These are phyloP conservation scores for Schizophyllum amplum DNA, from an alignment of 1,284 basidiomycete genomes.

Conservation along the genomic window DNA sequence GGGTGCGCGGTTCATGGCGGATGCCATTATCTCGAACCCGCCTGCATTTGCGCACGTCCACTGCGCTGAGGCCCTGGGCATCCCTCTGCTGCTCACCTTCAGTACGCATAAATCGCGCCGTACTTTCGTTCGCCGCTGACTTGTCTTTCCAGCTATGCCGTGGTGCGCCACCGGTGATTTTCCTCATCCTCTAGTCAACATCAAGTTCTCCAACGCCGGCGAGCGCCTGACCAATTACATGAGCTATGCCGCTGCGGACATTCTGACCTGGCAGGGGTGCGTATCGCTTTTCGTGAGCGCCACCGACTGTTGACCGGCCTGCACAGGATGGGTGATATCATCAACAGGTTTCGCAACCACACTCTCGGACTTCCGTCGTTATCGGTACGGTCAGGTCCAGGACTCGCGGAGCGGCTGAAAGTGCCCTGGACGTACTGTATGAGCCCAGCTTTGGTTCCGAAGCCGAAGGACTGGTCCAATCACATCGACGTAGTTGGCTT, in stretches of 20 bases:
- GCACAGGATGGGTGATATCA: slow-evolving; percentile 47
- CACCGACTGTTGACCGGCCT: slow-evolving; percentile 7
- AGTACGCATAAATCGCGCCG: slow-evolving; percentile 29
- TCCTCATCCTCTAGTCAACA: slow-evolving; percentile 56
- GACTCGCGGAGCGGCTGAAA: slow-evolving; percentile 47
- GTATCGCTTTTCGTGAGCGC: background rate
- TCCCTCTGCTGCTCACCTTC: slow-evolving; percentile 50
- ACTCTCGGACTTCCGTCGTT: slow-evolving; percentile 44
- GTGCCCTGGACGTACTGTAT: slow-evolving; percentile 69
- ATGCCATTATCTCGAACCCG: slow-evolving; percentile 60
- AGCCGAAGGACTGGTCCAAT: slow-evolving; percentile 56
- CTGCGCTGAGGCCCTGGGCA: slow-evolving; percentile 54
- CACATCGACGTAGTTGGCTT: slow-evolving; percentile 61
- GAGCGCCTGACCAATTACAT: slow-evolving; percentile 47
- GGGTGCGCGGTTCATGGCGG: slow-evolving; percentile 41
- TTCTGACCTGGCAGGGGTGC: slow-evolving; percentile 52
- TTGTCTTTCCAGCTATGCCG: slow-evolving; percentile 20
- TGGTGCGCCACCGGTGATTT: slow-evolving; percentile 39
- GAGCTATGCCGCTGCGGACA: slow-evolving; percentile 46
- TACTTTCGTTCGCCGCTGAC: background rate
- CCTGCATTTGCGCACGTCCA: slow-evolving; percentile 59
- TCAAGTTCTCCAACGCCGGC: slow-evolving; percentile 43
- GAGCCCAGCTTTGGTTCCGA: slow-evolving; percentile 54
- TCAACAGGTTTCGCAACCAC: slow-evolving; percentile 47
- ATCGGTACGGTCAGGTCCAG: slow-evolving; percentile 39